Evolutionary conservation across 768 basidiomycete genomes (phyloP).

Genomic region (Mycena amicta): DNA sequence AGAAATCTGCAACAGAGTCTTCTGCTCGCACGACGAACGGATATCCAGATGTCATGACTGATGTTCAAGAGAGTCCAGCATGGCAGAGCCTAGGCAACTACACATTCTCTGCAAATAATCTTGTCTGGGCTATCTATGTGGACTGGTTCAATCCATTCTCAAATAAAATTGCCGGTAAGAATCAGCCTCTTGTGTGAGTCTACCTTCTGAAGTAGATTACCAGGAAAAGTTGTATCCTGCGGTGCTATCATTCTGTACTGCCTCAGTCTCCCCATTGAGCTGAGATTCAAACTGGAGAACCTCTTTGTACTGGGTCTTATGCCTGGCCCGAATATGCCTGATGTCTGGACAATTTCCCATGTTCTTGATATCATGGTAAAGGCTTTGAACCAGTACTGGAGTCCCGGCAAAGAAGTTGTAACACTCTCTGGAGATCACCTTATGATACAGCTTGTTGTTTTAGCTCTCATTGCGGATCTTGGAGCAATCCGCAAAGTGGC

Average conservation of each 20-base stretch:
- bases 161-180: slow-evolving; percentile 35
- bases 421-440: slow-evolving; percentile 1
- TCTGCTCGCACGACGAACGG: slow-evolving; percentile 18
- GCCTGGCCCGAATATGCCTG: slow-evolving; percentile 14
- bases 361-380: slow-evolving; percentile 15
- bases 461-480: slow-evolving; percentile 17
- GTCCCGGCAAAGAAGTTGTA: not conserved
- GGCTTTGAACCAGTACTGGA: slow-evolving; percentile 4
- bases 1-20: slow-evolving; percentile 4
- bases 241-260: slow-evolving; percentile 22
- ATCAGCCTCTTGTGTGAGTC: not conserved
- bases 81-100: slow-evolving; percentile 25
- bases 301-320: slow-evolving; percentile 17
- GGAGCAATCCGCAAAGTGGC: slow-evolving; percentile 17
- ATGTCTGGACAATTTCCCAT: slow-evolving; percentile 16
- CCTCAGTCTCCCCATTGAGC: slow-evolving; percentile 17
- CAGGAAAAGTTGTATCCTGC: slow-evolving; percentile 20
- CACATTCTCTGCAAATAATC: slow-evolving; percentile 15
- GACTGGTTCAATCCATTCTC: slow-evolving; percentile 39
- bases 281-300: slow-evolving; percentile 13
- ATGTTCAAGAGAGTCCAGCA: slow-evolving; percentile 31
- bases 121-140: slow-evolving; percentile 32
- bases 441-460: slow-evolving; percentile 14
- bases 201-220: not conserved
- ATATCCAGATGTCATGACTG: not conserved